These are phyloP conservation scores for Mycothermus thermophilus DNA, from an alignment of 495 filamentous ascomycete species.

Conservation along the genomic window DNA sequence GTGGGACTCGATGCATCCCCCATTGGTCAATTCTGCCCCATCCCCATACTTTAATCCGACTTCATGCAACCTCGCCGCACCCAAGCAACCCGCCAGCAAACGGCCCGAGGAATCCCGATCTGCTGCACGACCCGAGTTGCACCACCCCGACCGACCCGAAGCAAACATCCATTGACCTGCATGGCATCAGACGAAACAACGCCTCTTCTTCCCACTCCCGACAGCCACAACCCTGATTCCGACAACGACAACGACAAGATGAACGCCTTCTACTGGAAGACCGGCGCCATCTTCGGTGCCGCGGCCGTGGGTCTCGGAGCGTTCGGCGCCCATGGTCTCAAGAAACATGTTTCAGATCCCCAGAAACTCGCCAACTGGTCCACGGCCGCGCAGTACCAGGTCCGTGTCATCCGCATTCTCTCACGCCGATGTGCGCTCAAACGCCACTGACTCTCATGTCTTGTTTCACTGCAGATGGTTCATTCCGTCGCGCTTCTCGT, in stretches of 20 bases:
- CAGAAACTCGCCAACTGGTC: slow-evolving; percentile 36
- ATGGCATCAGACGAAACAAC: slow-evolving; percentile 5
- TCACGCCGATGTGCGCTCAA: too few species aligned
- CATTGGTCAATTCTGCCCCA: too few species aligned
- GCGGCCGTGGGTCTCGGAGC: slow-evolving; percentile 44
- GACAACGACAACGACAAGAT: slow-evolving; percentile 10
- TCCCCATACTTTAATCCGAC: too few species aligned
- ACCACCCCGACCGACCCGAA: too few species aligned
- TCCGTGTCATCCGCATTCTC: slow-evolving; percentile 7
- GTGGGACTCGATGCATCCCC: too few species aligned
- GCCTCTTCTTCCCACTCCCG: slow-evolving; percentile 1
- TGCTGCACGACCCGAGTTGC: too few species aligned
- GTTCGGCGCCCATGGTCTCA: slow-evolving; percentile 51
- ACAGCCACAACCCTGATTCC: neutral
- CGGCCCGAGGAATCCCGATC: too few species aligned
- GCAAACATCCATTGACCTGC: neutral
- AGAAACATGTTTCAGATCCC: slow-evolving; percentile 42
- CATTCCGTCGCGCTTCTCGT: slow-evolving; percentile 45
- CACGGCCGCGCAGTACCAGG: slow-evolving; percentile 51
- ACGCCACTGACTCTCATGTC: too few species aligned
- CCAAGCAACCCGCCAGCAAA: too few species aligned
- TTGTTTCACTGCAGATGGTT: slow-evolving; percentile 29
- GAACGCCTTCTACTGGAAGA: slow-evolving; percentile 36
- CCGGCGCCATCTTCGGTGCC: slow-evolving; percentile 47
- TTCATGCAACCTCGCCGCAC: too few species aligned